A percentile compares a stretch with the other conserved stretches of the same genome.
Evolutionary conservation across 1,139 yeast genomes (phyloP).

Genomic region (Meyerozyma elateridarum): DNA sequence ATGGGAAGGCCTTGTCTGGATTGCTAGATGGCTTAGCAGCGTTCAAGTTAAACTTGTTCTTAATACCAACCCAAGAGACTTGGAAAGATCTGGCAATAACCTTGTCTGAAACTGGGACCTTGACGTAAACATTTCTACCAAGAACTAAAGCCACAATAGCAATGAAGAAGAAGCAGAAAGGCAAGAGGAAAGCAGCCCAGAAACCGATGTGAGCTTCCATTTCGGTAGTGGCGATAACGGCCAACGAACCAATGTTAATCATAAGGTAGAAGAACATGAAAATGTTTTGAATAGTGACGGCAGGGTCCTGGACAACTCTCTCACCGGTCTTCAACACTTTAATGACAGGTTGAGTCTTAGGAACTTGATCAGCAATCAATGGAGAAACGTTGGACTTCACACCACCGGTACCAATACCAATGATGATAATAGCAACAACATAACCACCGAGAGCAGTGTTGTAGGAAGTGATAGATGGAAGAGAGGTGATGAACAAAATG

Average conservation of each 20-base stretch:
- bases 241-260: slow-evolving; percentile 39
- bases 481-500: slow-evolving; percentile 65
- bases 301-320: slow-evolving; percentile 37
- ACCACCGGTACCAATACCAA: slow-evolving; percentile 80
- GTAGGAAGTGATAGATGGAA: slow-evolving; percentile 54
- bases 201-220: slow-evolving; percentile 34
- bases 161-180: slow-evolving; percentile 62
- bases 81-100: slow-evolving; percentile 55
- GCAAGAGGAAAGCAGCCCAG: slow-evolving; percentile 49
- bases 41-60: slow-evolving; percentile 47
- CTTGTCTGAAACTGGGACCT: slow-evolving; percentile 59
- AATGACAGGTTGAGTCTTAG: slow-evolving; percentile 34
- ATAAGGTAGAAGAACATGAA: slow-evolving; percentile 40
- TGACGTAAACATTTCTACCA: slow-evolving; percentile 56
- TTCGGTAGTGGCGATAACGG: slow-evolving; percentile 40
- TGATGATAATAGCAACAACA: slow-evolving; percentile 58
- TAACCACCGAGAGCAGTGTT: slow-evolving; percentile 48
- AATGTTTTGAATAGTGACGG: slow-evolving; percentile 38
- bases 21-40: slow-evolving; percentile 51
- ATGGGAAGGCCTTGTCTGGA: slow-evolving; percentile 43
- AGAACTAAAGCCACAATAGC: slow-evolving; percentile 51
- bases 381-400: slow-evolving; percentile 79
- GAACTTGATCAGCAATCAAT: slow-evolving; percentile 70
- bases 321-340: slow-evolving; percentile 33
- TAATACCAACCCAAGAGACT: slow-evolving; percentile 41